Base-by-base conservation (phyloP, 2,329 filamentous ascomycete genomes). In the Leptoxyphium fumago region DNA sequence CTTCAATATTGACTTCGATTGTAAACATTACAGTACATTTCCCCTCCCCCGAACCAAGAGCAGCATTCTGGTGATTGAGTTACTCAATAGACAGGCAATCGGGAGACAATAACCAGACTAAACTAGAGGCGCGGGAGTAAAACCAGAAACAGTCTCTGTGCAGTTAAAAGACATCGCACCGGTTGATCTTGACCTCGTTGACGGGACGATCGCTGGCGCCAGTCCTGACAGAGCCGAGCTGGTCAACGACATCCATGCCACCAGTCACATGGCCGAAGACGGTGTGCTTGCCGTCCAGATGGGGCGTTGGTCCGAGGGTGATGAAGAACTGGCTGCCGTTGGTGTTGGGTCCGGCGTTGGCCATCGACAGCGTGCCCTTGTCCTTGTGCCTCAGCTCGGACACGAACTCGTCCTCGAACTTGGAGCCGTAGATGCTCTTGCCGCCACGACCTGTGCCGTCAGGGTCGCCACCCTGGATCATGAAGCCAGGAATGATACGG, bases 261-360 rank as follows among this genome's bases (percentile, higher is more conserved):
- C 88, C 82, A 39, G 84, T 72, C 2, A 96, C 88, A 61, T 83
- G 80, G 43, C 89, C 91, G 56, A 96, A 96, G 15, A 96, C 88
- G 46, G 94, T 87, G 63, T 98, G 91, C 67, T 95, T 95, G 59
- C 76, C 77, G 64, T 96, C 83, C 15, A 96, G 69, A 59, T 93
- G 93, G 2, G 85, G 84, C 0, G 88, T 91, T 5, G 48, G 49
- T 1, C 47, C 50, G 10, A 56, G 48, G 1, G 88, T 96, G 68
- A 96, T 89, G 72, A 98, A 98, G 72, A 98, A 96, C 59, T 96
- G 91, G 46, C 78, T 87, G 38, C 91, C 91, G 62, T 96, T 96
- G 52, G 85, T 89, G 65, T 94, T 82, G 43, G 84, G 84, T 0
- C 88, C 89, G 18, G 84, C 82, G 61, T 95, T 95, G 39, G 91